phyloP scores from a whole-genome alignment of 2,329 filamentous ascomycete species.

The Fusarium stilboides region DNA sequence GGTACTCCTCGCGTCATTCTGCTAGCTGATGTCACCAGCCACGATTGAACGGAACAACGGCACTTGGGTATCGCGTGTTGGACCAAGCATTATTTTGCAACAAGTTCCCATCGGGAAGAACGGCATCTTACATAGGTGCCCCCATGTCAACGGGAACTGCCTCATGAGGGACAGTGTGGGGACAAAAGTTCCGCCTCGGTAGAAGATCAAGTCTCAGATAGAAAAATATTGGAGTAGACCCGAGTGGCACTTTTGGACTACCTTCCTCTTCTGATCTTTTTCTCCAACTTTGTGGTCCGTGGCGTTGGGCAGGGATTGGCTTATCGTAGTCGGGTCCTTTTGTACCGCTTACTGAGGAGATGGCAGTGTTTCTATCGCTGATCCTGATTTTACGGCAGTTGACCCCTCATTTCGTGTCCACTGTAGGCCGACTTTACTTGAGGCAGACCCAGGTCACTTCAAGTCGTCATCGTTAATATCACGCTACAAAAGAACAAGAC shows the following conservation, averaged over 20 bases:
- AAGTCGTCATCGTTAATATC: constrained; percentile 5
- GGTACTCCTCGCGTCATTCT: constrained; percentile 14
- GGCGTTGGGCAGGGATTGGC: background rate
- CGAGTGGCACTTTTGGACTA: background rate
- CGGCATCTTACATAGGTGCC: constrained; percentile 21
- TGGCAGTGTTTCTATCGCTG: background rate
- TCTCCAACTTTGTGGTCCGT: background rate
- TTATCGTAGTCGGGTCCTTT: background rate
- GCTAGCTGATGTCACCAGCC: constrained; percentile 19
- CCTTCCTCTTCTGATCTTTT: constrained; percentile 6
- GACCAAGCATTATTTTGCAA: background rate
- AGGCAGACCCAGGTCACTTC: background rate
- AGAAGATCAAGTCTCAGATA: constrained; percentile 16
- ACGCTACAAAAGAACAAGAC: constrained; percentile 16
- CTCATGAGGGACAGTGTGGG: constrained; percentile 29
- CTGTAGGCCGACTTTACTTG: background rate
- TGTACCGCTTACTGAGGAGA: background rate
- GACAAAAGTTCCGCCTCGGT: constrained; percentile 35
- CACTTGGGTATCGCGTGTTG: constrained; percentile 19
- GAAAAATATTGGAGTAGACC: background rate
- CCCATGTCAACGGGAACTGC: constrained; percentile 8
- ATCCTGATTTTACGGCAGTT: constrained; percentile 10
- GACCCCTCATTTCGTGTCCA: background rate
- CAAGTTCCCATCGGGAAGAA: constrained; percentile 20
- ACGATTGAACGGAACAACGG: constrained; percentile 27